phyloP scores from a whole-genome alignment of 2,329 filamentous ascomycete genomes.

The Dissoconium aciculare region DNA sequence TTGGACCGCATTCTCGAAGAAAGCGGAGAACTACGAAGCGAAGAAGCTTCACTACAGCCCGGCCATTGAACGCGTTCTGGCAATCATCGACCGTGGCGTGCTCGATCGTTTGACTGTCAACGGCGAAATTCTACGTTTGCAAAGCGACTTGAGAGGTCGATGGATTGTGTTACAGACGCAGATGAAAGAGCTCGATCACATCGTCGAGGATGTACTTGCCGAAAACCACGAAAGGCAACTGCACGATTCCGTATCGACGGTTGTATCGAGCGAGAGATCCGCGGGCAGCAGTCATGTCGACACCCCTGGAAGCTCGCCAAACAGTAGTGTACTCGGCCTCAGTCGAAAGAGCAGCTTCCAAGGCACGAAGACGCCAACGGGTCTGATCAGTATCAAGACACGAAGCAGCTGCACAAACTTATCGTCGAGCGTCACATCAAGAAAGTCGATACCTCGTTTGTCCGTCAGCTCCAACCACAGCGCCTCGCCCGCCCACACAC shows the following conservation, averaged over 20 bases:
- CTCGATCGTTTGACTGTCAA: constrained; percentile 92
- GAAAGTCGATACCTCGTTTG: not conserved
- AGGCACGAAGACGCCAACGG: constrained; percentile 30
- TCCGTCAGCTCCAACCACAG: not conserved
- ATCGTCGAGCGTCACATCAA: constrained; percentile 2
- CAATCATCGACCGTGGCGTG: constrained; percentile 91
- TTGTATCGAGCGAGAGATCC: constrained; percentile 69
- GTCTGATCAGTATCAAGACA: constrained; percentile 15
- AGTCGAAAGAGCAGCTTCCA: constrained; percentile 37
- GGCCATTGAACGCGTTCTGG: constrained; percentile 77
- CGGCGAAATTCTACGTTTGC: constrained; percentile 77
- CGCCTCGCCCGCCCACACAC: constrained; percentile 1
- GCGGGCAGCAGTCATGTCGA: constrained; percentile 50
- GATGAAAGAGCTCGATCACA: constrained; percentile 60
- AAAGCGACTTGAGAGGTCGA: constrained; percentile 70
- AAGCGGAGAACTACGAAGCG: constrained; percentile 82
- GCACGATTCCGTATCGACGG: constrained; percentile 83
- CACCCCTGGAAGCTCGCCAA: constrained; percentile 47
- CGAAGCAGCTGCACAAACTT: constrained; percentile 8
- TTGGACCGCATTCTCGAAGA: constrained; percentile 55
- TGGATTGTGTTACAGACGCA: constrained; percentile 63
- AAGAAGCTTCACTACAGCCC: constrained; percentile 91
- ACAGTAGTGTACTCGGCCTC: constrained; percentile 45
- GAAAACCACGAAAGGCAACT: constrained; percentile 32
- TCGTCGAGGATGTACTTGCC: constrained; percentile 53